Evolutionary conservation across 495 filamentous ascomycete genomes (phyloP).

Genomic region (Daldinia vernicosa): DNA sequence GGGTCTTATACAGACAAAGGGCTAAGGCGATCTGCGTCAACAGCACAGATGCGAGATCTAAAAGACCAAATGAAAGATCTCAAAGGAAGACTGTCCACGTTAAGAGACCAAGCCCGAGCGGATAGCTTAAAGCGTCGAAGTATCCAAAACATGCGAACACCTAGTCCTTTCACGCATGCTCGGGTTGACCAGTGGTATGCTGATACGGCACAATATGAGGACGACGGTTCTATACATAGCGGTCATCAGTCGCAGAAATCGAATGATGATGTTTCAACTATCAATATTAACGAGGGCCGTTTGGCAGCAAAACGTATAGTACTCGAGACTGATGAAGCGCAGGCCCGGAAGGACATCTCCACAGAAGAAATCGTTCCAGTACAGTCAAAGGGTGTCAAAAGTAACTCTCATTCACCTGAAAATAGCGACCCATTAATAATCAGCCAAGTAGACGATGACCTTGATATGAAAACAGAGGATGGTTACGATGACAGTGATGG

Average conservation of each 20-base stretch:
- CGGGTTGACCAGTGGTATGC: conserved; percentile 74
- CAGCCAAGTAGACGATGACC: conserved; percentile 39
- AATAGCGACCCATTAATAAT: neutral
- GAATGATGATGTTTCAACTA: conserved; percentile 50
- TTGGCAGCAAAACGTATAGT: conserved; percentile 14
- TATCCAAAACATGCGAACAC: conserved; percentile 81
- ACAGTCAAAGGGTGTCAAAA: neutral
- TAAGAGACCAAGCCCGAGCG: conserved; percentile 82
- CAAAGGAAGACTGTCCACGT: conserved; percentile 85
- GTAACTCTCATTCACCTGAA: conserved; percentile 8
- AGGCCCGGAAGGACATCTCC: conserved; percentile 29
- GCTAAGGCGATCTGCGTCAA: conserved; percentile 63
- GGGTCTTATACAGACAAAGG: conserved; percentile 50
- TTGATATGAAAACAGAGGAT: conserved; percentile 52
- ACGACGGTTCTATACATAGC: conserved; percentile 29
- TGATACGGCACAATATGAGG: conserved; percentile 51
- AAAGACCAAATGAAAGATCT: conserved; percentile 94
- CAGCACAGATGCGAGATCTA: conserved; percentile 80
- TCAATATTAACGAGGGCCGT: conserved; percentile 35
- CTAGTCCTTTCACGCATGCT: conserved; percentile 84
- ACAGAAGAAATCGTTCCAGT: conserved; percentile 13
- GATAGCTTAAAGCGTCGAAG: conserved; percentile 86
- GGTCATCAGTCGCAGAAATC: conserved; percentile 43
- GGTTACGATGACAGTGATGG: conserved; percentile 35
- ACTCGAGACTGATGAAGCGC: conserved; percentile 22